Base-by-base conservation (phyloP, 2,329 filamentous ascomycete species). In the Colletotrichum scovillei region DNA sequence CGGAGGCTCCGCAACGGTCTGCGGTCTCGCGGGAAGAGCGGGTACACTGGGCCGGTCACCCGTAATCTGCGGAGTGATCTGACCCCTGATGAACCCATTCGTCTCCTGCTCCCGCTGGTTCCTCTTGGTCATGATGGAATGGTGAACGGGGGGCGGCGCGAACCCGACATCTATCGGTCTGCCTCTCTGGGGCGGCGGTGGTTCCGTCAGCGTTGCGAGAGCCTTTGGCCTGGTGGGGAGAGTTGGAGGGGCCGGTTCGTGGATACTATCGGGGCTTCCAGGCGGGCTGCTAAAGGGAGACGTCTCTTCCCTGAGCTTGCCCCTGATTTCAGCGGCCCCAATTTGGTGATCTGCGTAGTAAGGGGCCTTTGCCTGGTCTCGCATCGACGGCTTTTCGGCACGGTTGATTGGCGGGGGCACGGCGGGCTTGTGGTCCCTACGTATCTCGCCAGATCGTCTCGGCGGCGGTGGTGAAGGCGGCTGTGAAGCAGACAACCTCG, bases 241-340 rank as follows among this genome's bases (percentile, higher is more conserved):
- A 68, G 82, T 83, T 1, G 89, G 88, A 8, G 86, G 86, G 7
- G 84, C 83, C n/a, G 85, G 84, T n/a, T 84, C 84, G n/a, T 88
- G 85, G 0, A 85, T 80, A 67, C 88, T 92, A 69, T 89, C 91
- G 5, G 90, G 89, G 79, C 93, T 96, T 76, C 91, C 92, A 0
- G 95, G 95, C 22, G 95, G 95, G 46, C 95, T 98, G 78, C 88
- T 95, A 79, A 98, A 98, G 0, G 96, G 95, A 1, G 96, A 98
- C 0, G 91, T 79, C 78, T 86, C 84, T 74, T 85, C 81, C 79
- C 82, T 57, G 79, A 85, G 42, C 78, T 84, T 77, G 56, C 75
- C 82, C 78, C 76, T 81, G 74, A 76, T 69, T 53, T 86, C 84
- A 28, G 80, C 75, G 6, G 74, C 68, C 1, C 42, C 42, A 22